phyloP scores from a whole-genome alignment of 441 rosid genomes.

The Capsella rubella region DNA sequence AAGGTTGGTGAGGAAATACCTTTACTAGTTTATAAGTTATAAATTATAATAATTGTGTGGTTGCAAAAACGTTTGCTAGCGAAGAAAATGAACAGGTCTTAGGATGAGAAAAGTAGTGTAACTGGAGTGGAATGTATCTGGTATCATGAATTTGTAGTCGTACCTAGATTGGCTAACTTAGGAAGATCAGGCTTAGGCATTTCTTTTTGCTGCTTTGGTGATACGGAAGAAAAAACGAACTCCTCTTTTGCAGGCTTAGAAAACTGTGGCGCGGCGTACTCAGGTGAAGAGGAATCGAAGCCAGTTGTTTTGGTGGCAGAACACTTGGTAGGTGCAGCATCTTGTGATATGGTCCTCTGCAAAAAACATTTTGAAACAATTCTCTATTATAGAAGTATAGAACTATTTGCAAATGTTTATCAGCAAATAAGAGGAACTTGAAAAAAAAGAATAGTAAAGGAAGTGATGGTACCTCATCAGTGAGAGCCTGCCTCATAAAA shows the following conservation, averaged over 20 bases:
- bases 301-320: constrained; percentile 38
- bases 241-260: constrained; percentile 53
- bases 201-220: constrained; percentile 27
- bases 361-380: constrained; percentile 1
- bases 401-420: too few relatives aligned
- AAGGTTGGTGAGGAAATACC: background rate
- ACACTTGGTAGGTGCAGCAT: constrained; percentile 26
- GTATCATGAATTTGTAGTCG: constrained; percentile 21
- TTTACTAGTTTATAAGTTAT: background rate
- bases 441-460: background rate
- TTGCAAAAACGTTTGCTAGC: background rate
- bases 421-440: background rate
- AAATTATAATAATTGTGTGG: background rate
- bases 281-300: constrained; percentile 49
- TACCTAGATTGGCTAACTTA: constrained; percentile 53
- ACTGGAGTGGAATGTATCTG: constrained; percentile 11
- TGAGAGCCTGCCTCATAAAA: constrained; percentile 75
- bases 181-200: constrained; percentile 50
- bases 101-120: constrained; percentile 4
- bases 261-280: constrained; percentile 46
- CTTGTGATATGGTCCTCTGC: constrained; percentile 29
- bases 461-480: constrained; percentile 51
- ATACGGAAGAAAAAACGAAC: constrained; percentile 6
- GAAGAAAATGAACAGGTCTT: background rate
- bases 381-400: background rate